These are phyloP conservation scores for Globisporangium cylindrosporum DNA, from an alignment of 352 stramenopile species.

Conservation along the genomic window DNA sequence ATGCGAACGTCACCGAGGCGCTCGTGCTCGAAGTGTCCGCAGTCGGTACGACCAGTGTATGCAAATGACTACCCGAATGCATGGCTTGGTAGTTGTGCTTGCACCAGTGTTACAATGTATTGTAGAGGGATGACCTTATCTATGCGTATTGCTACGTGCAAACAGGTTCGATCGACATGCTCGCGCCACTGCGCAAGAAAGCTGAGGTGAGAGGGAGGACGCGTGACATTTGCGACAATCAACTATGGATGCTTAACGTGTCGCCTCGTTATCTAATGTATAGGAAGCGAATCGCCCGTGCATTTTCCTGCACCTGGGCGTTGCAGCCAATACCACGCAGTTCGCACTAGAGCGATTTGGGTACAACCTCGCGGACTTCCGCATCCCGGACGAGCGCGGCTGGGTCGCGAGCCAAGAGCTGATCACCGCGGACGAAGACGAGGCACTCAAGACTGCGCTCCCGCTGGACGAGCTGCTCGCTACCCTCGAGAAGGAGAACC, in stretches of 20 bases:
- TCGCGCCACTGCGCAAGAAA: slow-evolving; percentile 32
- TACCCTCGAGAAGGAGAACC: slow-evolving; percentile 29
- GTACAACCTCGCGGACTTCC: slow-evolving; percentile 82
- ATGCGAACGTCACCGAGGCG: slow-evolving; percentile 63
- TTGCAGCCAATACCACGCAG: slow-evolving; percentile 39
- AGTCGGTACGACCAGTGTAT: slow-evolving; percentile 27
- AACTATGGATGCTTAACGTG: neutral
- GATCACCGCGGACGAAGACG: slow-evolving; percentile 45
- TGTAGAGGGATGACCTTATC: neutral
- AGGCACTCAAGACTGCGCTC: slow-evolving; percentile 46
- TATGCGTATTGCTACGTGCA: neutral
- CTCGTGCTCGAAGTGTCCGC: slow-evolving; percentile 73
- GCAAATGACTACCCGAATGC: neutral
- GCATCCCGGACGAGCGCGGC: slow-evolving; percentile 76
- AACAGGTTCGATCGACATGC: slow-evolving; percentile 33
- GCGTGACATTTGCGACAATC: neutral
- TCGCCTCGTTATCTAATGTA: neutral
- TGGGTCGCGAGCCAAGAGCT: slow-evolving; percentile 53
- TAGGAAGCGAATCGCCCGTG: slow-evolving; percentile 47
- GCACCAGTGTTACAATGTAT: no score
- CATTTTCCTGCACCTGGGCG: slow-evolving; percentile 75
- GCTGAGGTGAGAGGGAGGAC: slow-evolving; percentile 27
- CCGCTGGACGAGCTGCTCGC: slow-evolving; percentile 58
- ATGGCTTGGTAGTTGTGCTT: no score
- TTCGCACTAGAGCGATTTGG: slow-evolving; percentile 65